A percentile compares a stretch with the other conserved stretches of the same genome.
Evolutionary conservation across 495 filamentous ascomycete species (phyloP).

Genomic region (Neurospora tetraspora): DNA sequence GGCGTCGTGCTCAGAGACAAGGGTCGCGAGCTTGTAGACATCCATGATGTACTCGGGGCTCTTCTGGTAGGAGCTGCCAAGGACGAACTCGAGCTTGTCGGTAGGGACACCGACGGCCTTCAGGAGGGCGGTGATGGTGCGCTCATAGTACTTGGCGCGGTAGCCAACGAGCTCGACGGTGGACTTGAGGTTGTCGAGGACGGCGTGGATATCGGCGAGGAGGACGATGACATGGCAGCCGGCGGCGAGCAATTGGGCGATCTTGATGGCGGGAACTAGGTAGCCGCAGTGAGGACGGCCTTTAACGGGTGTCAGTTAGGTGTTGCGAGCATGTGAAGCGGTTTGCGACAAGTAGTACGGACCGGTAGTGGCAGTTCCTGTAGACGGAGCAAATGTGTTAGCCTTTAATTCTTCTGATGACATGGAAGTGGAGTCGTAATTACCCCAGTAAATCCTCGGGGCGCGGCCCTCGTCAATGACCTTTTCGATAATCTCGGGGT

Average conservation of each 20-base stretch:
- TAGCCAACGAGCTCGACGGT: conserved; percentile 78
- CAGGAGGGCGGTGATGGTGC: conserved; percentile 55
- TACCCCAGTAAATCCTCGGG: conserved; percentile 79
- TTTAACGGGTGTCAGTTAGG: neutral
- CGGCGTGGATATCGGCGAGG: conserved; percentile 72
- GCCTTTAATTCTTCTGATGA: neutral
- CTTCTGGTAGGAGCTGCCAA: conserved; percentile 77
- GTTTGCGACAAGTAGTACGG: conserved; percentile 51
- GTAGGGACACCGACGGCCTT: conserved; percentile 63
- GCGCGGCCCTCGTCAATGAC: conserved; percentile 61
- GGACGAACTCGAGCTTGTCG: conserved; percentile 72
- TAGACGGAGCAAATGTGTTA: neutral
- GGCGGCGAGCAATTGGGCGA: conserved; percentile 77
- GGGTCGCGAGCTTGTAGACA: conserved; percentile 45
- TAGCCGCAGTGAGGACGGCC: conserved; percentile 45
- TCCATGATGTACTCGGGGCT: conserved; percentile 63
- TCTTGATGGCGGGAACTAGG: conserved; percentile 76
- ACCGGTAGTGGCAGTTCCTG: conserved; percentile 71
- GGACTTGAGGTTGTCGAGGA: conserved; percentile 76
- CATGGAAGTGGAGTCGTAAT: conserved; percentile 2
- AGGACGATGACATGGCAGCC: conserved; percentile 75
- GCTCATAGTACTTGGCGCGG: conserved; percentile 63
- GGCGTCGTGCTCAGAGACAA: conserved; percentile 57
- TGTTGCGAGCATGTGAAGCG: neutral
- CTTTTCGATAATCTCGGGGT: conserved; percentile 74